Percentiles rank a stretch among this genome's conserved stretches.
These are phyloP conservation scores for Pezicula neosporulosa DNA, from an alignment of 2,329 filamentous ascomycete species.

Conservation along the genomic window DNA sequence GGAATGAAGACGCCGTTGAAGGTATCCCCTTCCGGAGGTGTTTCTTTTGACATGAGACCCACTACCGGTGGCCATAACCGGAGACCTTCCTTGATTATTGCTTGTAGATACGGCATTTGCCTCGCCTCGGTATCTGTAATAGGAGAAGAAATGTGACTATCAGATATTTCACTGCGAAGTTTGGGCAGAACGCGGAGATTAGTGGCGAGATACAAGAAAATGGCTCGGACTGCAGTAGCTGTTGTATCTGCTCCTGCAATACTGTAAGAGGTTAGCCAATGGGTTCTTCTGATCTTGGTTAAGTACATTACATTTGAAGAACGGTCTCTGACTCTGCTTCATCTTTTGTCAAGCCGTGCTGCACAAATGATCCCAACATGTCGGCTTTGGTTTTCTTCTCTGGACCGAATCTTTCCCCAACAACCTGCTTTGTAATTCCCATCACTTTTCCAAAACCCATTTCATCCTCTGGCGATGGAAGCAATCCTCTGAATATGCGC, in stretches of 20 bases:
- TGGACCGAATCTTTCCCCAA: slow-evolving; percentile 41
- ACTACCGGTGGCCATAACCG: slow-evolving; percentile 41
- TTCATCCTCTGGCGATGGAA: slow-evolving; percentile 37
- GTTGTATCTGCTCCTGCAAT: slow-evolving; percentile 57
- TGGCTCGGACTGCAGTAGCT: slow-evolving; percentile 43
- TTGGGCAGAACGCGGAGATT: slow-evolving; percentile 6
- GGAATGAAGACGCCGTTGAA: slow-evolving; percentile 13
- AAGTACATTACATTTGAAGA: slow-evolving; percentile 10
- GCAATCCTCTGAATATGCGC: slow-evolving; percentile 35
- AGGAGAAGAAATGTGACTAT: neutral
- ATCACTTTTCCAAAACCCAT: slow-evolving; percentile 34
- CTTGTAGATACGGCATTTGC: slow-evolving; percentile 43
- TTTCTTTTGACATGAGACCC: slow-evolving; percentile 17
- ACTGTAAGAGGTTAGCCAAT: slow-evolving; percentile 3
- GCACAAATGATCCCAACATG: slow-evolving; percentile 49
- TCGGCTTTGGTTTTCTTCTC: slow-evolving; percentile 42
- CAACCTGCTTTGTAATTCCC: slow-evolving; percentile 36
- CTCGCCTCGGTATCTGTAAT: slow-evolving; percentile 33
- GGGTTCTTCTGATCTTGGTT: neutral
- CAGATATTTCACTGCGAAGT: slow-evolving; percentile 8
- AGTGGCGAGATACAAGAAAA: slow-evolving; percentile 10
- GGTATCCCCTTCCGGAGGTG: slow-evolving; percentile 14
- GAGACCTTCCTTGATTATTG: slow-evolving; percentile 45
- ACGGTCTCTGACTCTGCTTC: slow-evolving; percentile 14
- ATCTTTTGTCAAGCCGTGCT: slow-evolving; percentile 14